Base-by-base conservation (phyloP, 2,329 filamentous ascomycete genomes). In the Bipolaris oryzae region DNA sequence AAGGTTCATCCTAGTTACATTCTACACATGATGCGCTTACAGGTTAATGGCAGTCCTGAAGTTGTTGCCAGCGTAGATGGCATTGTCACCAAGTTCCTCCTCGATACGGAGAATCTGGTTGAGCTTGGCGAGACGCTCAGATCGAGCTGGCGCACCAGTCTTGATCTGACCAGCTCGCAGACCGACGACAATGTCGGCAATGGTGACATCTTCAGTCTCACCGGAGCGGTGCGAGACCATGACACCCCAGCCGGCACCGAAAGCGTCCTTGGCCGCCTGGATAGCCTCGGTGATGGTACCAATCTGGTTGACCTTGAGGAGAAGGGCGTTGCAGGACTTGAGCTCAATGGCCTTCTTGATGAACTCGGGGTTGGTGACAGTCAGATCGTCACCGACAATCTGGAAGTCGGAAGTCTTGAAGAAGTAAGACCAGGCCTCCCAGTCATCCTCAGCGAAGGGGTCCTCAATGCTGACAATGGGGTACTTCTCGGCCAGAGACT, bases 401-500 rank as follows among this genome's bases (percentile, higher is more conserved):
- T 99, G 95, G 85, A 96, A 93, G 81, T 97, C 89, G 77, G 92
- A 92, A 74, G 91, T 95, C 90, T 97, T 97, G 90, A 90, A 96
- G 89, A 98, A 99, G 89, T 98, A 96, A 88, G 91, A 96, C 95
- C 95, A 99, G 62, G 95, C 95, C 87, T 98, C 94, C 95, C 95
- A 99, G 86, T 99, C 95, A 76, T 98, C 95, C 87, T 99, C 95
- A 66, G 92, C 94, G 82, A 99, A 99, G 78, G 95, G 95, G 80
- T 99, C 95, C 85, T 99, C 95, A 73, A 99, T 98, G 81, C 87
- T 91, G 82, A 98, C 92, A 76, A 99, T 99, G 75, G 95, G 94
- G 85, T 99, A 99, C 85, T 96, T 97, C 86, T 88, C 86, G 78
- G 86, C 85, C 61, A 99, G 88, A 44, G 88, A 84, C 79, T 90